A percentile compares a stretch with the other conserved stretches of the same genome.
Evolutionary conservation across 1,284 basidiomycete genomes (phyloP).

Genomic region (Leccinum insigne): DNA sequence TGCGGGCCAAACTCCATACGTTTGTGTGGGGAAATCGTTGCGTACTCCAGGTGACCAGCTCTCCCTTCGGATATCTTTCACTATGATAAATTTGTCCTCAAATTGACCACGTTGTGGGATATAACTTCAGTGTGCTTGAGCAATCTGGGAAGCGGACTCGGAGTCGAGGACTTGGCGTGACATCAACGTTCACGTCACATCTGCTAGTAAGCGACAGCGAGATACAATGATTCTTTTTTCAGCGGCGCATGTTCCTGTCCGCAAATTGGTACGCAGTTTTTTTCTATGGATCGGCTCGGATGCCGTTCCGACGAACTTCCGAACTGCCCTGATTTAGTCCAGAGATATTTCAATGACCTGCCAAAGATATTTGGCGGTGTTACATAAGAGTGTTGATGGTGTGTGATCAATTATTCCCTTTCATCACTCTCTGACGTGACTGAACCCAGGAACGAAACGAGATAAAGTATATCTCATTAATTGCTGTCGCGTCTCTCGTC

Average conservation of each 20-base stretch:
- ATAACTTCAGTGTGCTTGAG: no score
- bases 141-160: no score
- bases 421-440: constrained; percentile 3
- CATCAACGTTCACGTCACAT: constrained; percentile 5
- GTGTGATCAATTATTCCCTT: constrained; percentile 21
- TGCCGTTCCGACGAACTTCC: no score
- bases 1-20: no score
- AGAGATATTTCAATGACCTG: constrained; percentile 79
- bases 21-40: no score
- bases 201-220: constrained; percentile 50
- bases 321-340: constrained; percentile 41
- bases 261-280: constrained; percentile 56
- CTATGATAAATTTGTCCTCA: no score
- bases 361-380: constrained; percentile 74
- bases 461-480: constrained; percentile 75
- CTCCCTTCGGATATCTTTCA: no score
- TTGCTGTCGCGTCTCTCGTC: constrained; percentile 80
- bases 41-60: no score
- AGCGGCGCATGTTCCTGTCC: constrained; percentile 60
- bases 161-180: no score
- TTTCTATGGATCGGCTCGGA: background rate
- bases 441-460: constrained; percentile 40
- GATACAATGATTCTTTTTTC: constrained; percentile 69
- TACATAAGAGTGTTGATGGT: constrained; percentile 41
- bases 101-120: no score